These are phyloP conservation scores for Aspergillus asperescens DNA, from an alignment of 495 filamentous ascomycete species.

Conservation along the genomic window DNA sequence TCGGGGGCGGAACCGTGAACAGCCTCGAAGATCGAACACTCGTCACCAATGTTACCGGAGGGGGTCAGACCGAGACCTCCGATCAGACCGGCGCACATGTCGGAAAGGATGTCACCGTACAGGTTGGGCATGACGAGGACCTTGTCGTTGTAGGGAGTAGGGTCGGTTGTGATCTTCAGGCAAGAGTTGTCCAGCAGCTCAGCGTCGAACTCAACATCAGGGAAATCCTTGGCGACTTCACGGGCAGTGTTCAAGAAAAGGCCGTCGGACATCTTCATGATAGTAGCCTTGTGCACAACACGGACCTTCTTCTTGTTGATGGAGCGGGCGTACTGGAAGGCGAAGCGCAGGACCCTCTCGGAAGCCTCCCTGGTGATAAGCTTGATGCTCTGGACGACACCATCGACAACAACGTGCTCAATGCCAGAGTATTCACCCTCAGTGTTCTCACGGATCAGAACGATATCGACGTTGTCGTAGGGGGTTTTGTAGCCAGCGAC, in stretches of 20 bases:
- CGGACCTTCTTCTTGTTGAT: slow-evolving; percentile 93
- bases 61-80: slow-evolving; percentile 95
- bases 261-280: slow-evolving; percentile 99
- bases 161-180: slow-evolving; percentile 95
- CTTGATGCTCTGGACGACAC: slow-evolving; percentile 98
- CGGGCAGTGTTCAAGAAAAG: slow-evolving; percentile 86
- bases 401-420: slow-evolving; percentile 96
- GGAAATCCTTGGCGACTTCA: slow-evolving; percentile 87
- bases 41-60: slow-evolving; percentile 96
- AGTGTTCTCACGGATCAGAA: slow-evolving; percentile 98
- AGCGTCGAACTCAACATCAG: slow-evolving; percentile 87
- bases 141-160: slow-evolving; percentile 94
- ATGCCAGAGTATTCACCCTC: slow-evolving; percentile 99
- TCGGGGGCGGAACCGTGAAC: slow-evolving; percentile 97
- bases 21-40: slow-evolving; percentile 99
- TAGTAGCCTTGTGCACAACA: slow-evolving; percentile 97
- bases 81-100: slow-evolving; percentile 98
- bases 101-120: slow-evolving; percentile 98
- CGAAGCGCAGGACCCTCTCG: slow-evolving; percentile 90
- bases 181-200: slow-evolving; percentile 98
- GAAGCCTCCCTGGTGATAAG: slow-evolving; percentile 90
- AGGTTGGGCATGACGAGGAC: slow-evolving; percentile 99
- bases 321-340: slow-evolving; percentile 92
- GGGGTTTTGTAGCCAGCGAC: slow-evolving; percentile 97
- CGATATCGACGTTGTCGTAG: slow-evolving; percentile 95